Base-by-base conservation (phyloP, 257 asterid genomes). In the Anisodus acutangulus region DNA sequence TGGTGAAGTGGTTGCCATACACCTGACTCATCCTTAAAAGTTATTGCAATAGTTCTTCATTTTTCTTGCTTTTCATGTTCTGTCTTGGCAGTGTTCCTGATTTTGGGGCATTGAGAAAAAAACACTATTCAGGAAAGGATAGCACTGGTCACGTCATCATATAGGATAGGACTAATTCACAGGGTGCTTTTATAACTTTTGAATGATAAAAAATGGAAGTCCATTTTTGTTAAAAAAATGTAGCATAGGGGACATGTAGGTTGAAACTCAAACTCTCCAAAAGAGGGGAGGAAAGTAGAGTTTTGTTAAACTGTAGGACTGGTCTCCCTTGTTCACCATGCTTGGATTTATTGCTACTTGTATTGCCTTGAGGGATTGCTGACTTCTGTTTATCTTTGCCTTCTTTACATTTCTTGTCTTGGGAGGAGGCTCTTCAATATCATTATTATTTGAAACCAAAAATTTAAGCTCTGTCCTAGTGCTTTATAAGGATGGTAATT, bases 371-470 rank as follows among this genome's bases (percentile, higher is more conserved):
- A 49, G 41, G 45, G 41, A 22, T 74, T 76, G 45, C 47, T 76
- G 81, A 76, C 63, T 76, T 76, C 22, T 12, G 45, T 51, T 26
- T 51, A 51, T 51, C 63, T 76, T 74, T 51, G 12, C 81, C 81
- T 78, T 53, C 81, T 76, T 78, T 78, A 78, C 62, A 26, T 53
- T 78, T 78, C 81, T 78, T 78, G 64, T 26, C 64, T 13, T 53
- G 45, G 39, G 62, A 74, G 47, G 45, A 74, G 47, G 45, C 26
- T 68, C 59, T 54, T 31, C 49, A 53, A 47, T 53, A 53, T 8
- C 37, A 7, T 31, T 78, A 22, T 78, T 53, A 4, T 51, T 53
- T 78, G 64, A 51, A 78, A 78, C 49, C 19, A 13, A 58, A 58
- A 58, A 58, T 76, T 78, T 45, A 53, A 53, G 81, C 19, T 51